Evolutionary conservation across 176 grass and related monocot species (phyloP).

Genomic region (Leersia perrieri): DNA sequence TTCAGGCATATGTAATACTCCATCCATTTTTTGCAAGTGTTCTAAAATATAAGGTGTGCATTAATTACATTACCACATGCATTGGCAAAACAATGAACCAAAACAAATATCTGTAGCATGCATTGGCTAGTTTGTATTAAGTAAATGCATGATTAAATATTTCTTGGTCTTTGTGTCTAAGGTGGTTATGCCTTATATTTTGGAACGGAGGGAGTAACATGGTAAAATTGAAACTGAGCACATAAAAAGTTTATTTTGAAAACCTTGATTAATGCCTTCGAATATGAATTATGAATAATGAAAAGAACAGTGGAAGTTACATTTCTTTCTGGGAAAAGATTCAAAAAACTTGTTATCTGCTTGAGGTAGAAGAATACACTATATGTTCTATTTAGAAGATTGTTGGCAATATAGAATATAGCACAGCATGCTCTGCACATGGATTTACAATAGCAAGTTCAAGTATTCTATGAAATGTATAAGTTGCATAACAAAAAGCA

Average conservation of each 20-base stretch:
- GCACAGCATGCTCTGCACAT: background rate
- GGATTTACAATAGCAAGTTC: background rate
- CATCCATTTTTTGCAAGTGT: too few species aligned
- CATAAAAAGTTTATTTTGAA: background rate
- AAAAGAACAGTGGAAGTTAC: background rate
- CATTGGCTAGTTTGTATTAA: too few species aligned
- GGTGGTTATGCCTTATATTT: too few species aligned
- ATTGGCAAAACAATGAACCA: too few species aligned
- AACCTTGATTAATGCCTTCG: constrained; percentile 2
- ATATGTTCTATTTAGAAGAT: background rate
- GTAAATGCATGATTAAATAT: too few species aligned
- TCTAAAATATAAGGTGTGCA: too few species aligned
- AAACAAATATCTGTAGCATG: too few species aligned
- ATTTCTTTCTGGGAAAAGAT: background rate
- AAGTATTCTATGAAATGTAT: background rate
- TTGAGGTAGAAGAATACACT: background rate
- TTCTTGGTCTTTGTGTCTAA: too few species aligned
- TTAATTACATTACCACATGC: too few species aligned
- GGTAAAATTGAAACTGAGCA: background rate
- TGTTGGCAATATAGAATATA: background rate
- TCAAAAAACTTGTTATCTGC: background rate
- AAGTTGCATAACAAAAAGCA: background rate
- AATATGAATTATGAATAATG: background rate
- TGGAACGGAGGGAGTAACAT: too few species aligned
- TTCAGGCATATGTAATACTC: background rate